Base-by-base conservation (phyloP, 768 basidiomycete species). In the Tylopilus plumbeoviolaceoides region DNA sequence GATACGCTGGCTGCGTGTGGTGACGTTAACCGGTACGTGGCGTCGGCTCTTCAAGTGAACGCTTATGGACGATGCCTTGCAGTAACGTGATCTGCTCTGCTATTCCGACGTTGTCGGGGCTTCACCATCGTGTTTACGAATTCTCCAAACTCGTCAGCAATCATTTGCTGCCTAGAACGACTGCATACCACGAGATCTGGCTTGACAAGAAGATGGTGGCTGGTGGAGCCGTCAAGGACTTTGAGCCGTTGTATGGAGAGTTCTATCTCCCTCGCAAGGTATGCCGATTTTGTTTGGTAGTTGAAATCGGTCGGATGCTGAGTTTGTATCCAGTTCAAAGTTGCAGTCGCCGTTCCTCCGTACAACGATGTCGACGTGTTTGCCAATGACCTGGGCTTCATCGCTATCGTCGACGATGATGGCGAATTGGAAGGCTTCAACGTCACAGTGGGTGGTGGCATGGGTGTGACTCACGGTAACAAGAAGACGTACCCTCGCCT, bases 151-250 rank as follows among this genome's bases (percentile, higher is more conserved):
- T 77, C 53, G 80, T 95, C 64, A 94, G 91, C 71, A 82, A 85
- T 55, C 86, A 90, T 64, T 80, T 99, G 39, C 77, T 97, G 31
- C 97, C 97, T 20, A 79, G 84, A 42, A 98, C 95, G 5, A 83
- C 84, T 5, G 97, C 97, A 6, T 98, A 99, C 69, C 92, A 98
- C 66, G 97, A 99, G 72, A 98, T 99, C 57, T 99, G 95, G 95
- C 77, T 98, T 40, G 94, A 98, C 75, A 95, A 97, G 76, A 97
- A 97, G 75, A 73, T 93, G 61, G 88, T 99, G 47, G 91, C 89
- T 5, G 97, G 95, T 17, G 94, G 93, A 33, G 93, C 94, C 6
- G 71, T 97, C 55, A 89, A 94, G 66, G 94, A 97, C 71, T 83
- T 91, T 59, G 97, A 99, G 71, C 97, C 97, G 2, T 72, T 98